Conservation (phyloP, 176 grass and related monocot genomes). For the Eragrostis nindensis region DNA sequence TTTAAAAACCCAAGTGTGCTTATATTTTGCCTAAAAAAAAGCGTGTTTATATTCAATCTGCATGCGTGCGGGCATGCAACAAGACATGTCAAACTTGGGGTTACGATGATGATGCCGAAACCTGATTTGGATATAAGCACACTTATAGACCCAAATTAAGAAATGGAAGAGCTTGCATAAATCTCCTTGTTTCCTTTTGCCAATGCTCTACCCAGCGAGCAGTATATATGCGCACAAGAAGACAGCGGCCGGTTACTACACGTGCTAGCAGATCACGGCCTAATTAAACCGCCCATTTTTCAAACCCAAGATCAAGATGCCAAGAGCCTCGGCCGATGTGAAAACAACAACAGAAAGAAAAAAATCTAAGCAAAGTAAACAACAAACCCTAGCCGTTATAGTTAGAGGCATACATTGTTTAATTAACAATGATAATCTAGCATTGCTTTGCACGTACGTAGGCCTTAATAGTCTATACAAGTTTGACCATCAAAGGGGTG, state of each 20-base stretch:
- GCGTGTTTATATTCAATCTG: too few species aligned
- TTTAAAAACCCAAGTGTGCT: too few species aligned
- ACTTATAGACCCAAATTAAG: too few species aligned
- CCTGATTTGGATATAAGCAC: too few species aligned
- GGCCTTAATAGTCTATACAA: not conserved
- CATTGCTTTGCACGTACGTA: slow-evolving; percentile 37
- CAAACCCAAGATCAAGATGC: not conserved
- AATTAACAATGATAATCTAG: slow-evolving; percentile 3
- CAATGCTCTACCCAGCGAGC: not conserved
- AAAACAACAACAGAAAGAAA: not conserved
- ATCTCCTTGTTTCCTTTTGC: not conserved
- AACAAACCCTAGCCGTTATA: not conserved
- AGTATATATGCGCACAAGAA: not conserved
- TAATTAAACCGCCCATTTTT: not conserved
- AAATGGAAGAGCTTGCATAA: not conserved
- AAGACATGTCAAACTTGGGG: too few species aligned
- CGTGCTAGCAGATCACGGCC: not conserved
- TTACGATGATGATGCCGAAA: too few species aligned
- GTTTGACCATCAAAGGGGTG: slow-evolving; percentile 27
- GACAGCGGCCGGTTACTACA: not conserved
- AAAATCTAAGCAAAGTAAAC: not conserved
- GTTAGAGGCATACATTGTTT: not conserved
- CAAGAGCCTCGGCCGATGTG: not conserved
- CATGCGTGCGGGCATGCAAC: too few species aligned
- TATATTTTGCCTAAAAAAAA: too few species aligned